Conservation (phyloP, 2,329 filamentous ascomycete species). For the Dendrostoma leiphaemia region DNA sequence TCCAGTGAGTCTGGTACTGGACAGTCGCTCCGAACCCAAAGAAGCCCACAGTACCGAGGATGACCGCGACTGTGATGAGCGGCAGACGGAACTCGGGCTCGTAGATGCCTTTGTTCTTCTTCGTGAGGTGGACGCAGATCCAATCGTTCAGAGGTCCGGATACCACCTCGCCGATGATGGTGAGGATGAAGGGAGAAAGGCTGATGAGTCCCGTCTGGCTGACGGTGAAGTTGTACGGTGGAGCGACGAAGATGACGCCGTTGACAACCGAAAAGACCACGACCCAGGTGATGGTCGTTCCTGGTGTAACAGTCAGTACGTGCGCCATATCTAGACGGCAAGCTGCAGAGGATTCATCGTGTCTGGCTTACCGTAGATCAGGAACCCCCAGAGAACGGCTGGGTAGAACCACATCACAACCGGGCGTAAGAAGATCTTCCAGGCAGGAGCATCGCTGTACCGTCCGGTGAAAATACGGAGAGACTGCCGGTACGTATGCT, state of each 20-base stretch:
- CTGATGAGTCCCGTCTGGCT: slow-evolving; percentile 49
- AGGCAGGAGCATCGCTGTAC: slow-evolving; percentile 35
- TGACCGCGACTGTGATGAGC: slow-evolving; percentile 37
- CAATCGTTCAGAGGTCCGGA: slow-evolving; percentile 46
- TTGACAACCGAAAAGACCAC: slow-evolving; percentile 46
- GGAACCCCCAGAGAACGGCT: slow-evolving; percentile 47
- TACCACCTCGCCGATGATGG: slow-evolving; percentile 42
- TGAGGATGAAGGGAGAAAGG: slow-evolving; percentile 47
- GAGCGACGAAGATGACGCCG: slow-evolving; percentile 45
- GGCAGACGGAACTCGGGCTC: slow-evolving; percentile 52
- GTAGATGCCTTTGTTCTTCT: slow-evolving; percentile 49
- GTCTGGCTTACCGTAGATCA: slow-evolving; percentile 42
- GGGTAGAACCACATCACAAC: slow-evolving; percentile 50
- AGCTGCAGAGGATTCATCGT: slow-evolving; percentile 33
- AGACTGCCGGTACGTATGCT: slow-evolving; percentile 31
- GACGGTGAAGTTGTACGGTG: slow-evolving; percentile 51
- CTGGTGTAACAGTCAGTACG: neutral
- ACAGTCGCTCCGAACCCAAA: slow-evolving; percentile 46
- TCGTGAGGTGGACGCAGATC: slow-evolving; percentile 42
- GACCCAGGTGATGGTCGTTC: slow-evolving; percentile 29
- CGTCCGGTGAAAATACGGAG: slow-evolving; percentile 34
- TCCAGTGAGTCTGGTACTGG: slow-evolving; percentile 45
- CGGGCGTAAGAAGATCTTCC: slow-evolving; percentile 41
- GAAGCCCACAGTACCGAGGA: slow-evolving; percentile 43
- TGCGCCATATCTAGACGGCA: neutral